Base-by-base conservation (phyloP, 192 early-diverging fungal genomes). In the Obelidium mucronatum region DNA sequence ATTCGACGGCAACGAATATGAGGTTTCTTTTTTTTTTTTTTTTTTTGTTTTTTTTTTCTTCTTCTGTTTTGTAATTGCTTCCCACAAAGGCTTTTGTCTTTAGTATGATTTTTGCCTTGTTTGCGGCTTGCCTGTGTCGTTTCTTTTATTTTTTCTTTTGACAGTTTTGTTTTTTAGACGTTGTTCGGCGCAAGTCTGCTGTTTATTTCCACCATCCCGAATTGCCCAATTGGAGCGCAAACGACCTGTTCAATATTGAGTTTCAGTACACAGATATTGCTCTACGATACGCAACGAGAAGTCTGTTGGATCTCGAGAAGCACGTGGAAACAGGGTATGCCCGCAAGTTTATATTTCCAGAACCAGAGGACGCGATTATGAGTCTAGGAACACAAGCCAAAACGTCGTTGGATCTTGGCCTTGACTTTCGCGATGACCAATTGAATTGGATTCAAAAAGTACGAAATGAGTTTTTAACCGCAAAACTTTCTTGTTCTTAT, bases 401-500 rank as follows among this genome's bases (percentile, higher is more conserved):
- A 19, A 28, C 15, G 8, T 13, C 15, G 13, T 15, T 22, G 31
- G 37, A 26, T 8, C 24, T 74, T 13, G 13, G n/a, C 24, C 26
- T 74, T 13, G n/a, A 71, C 26, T 63, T 78, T 61, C 54, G 62
- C 28, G 68, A 80, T 48, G 58, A 33, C 3, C 13, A 33, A 44
- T 61, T 80, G 39, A 80, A 80, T 60, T 34, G 42, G 66, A 40
- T 15, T 5, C 78, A 80, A 56, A 24, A 77, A 70, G 75, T 77
- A 37, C 4, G 31, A n/a, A n/a, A n/a, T n/a, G n/a, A n/a, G n/a
- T n/a, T n/a, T n/a, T n/a, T n/a, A n/a, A n/a, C n/a, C n/a, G n/a
- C n/a, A n/a, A n/a, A n/a, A n/a, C n/a, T n/a, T n/a, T n/a, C n/a
- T n/a, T n/a, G n/a, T n/a, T n/a, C n/a, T n/a, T n/a, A n/a, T n/a